Base-by-base conservation (phyloP, 768 basidiomycete genomes). In the Omphalotus guepiniiformis region DNA sequence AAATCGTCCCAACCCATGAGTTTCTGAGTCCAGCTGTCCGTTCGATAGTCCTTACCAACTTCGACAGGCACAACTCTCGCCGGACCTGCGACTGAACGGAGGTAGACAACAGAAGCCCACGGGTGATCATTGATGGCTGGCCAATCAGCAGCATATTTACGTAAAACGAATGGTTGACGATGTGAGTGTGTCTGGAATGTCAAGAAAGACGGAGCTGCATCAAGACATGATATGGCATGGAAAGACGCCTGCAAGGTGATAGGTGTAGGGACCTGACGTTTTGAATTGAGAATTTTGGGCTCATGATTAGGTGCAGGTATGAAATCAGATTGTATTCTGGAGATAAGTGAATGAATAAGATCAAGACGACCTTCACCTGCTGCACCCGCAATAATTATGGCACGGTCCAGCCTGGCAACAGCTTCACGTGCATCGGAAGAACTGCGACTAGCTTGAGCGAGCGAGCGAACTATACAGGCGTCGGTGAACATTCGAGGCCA, bases 1-100 rank as follows among this genome's bases (percentile, higher is more conserved):
- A 98, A 93, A 1, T 70, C 72, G 28, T 87, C 81, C 82, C 92
- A 96, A 18, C 62, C 56, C 63, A 96, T 79, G 45, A 98, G 69
- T 53, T 67, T 66, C 62, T 95, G 95, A 1, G 76, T 75, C 96
- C 96, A 99, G 38, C 79, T 78, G 18, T 79, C 77, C 9, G 72
- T 67, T 23, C 89, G 81, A 64, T 98, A 98, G 59, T 93, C 87
- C 27, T 65, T 63, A 12, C 95, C 95, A 15, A 96, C 67, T 65
- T 98, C 95, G 6, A 98, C 83, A 4, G 95, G 96, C 1, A 98
- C 86, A 4, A 90, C 67, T 18, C 96, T 76, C 2, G 88, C 93
- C 35, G 78, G 79, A 12, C 96, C 96, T 2, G 86, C 79, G 1
- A 82, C 68, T 3, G 71, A 68, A 12, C 74, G 73, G 1, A 99